Evolutionary conservation across 2,329 filamentous ascomycete species (phyloP), one percentile per base, ranked within the genome.

Genomic region (Pestalotiopsis sp.): DNA sequence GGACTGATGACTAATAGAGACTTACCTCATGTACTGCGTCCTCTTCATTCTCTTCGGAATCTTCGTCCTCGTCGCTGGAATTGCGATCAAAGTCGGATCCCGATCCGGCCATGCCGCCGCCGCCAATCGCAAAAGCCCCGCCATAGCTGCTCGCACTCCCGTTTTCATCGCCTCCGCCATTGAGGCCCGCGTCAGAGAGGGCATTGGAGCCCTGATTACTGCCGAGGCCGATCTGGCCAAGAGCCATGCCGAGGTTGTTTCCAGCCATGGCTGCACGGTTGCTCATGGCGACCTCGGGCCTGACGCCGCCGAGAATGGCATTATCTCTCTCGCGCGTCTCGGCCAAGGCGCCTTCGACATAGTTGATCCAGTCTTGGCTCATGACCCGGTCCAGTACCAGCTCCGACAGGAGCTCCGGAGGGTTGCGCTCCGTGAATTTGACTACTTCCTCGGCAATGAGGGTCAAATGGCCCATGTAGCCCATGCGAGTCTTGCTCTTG

Each of bases 381-480:
- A 96, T 93, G 62, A 98, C 94, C 73, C 92, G 93, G 73, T 97
- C 93, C 71, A 97, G 85, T 2, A 99, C 94, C 13, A 87, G 86
- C 69, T 93, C 91, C 0, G 94, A 96, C 10, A 98, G 85, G 22
- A 95, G 83, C 80, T 98, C 94, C 0, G 94, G 92, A 3, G 95
- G 92, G 78, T 98, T 93, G 66, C 96, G 90, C 80, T 98, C 96
- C 44, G 94, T 97, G 77, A 99, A 98, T 80, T 98, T 99, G 77
- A 98, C 94, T 20, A 99, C 96, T 80, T 99, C 96, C 80, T 99
- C 96, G 38, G 96, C 95, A 69, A 99, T 98, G 35, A 99, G 87
- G 0, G 96, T 99, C 64, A 99, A 84, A 79, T 99, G 96, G 3
- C 96, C 96, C 66, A 99, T 99, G 81, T 98, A 99, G 55, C 96